These are phyloP conservation scores for Crucibulum laeve DNA, from an alignment of 768 basidiomycete species.

Conservation along the genomic window DNA sequence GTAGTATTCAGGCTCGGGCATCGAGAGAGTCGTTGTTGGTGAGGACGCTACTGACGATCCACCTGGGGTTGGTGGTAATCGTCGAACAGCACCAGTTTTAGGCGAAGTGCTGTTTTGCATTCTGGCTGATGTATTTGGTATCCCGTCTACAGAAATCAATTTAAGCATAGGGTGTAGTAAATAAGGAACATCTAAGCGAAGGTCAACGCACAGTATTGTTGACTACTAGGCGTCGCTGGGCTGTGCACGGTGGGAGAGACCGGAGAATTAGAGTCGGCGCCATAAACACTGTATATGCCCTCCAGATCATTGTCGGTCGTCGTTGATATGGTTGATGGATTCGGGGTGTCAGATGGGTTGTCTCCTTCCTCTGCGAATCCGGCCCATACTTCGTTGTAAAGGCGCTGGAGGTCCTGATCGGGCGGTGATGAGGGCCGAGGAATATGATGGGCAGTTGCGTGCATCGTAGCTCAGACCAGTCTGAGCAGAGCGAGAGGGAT, in stretches of 20 bases:
- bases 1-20: constrained; percentile 42
- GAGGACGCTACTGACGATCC: constrained; percentile 23
- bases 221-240: constrained; percentile 10
- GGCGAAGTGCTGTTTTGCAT: constrained; percentile 12
- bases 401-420: constrained; percentile 67
- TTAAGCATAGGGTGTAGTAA: constrained; percentile 4
- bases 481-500: not conserved
- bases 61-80: constrained; percentile 42
- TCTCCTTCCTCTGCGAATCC: constrained; percentile 48
- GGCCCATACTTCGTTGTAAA: constrained; percentile 75
- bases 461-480: not conserved
- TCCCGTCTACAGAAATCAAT: not conserved
- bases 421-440: constrained; percentile 35
- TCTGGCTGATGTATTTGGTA: constrained; percentile 10
- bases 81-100: constrained; percentile 25
- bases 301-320: constrained; percentile 29
- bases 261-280: constrained; percentile 15
- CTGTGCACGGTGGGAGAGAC: constrained; percentile 2
- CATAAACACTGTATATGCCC: constrained; percentile 33
- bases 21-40: constrained; percentile 20
- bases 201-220: constrained; percentile 13
- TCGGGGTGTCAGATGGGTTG: too few species aligned
- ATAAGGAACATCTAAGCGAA: not conserved
- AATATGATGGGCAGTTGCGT: not conserved
- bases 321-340: too few species aligned